Evolutionary conservation across 2,329 filamentous ascomycete genomes (phyloP), one percentile per base, ranked within the genome.

Genomic region (Ceratocystiopsis brevicomis): DNA sequence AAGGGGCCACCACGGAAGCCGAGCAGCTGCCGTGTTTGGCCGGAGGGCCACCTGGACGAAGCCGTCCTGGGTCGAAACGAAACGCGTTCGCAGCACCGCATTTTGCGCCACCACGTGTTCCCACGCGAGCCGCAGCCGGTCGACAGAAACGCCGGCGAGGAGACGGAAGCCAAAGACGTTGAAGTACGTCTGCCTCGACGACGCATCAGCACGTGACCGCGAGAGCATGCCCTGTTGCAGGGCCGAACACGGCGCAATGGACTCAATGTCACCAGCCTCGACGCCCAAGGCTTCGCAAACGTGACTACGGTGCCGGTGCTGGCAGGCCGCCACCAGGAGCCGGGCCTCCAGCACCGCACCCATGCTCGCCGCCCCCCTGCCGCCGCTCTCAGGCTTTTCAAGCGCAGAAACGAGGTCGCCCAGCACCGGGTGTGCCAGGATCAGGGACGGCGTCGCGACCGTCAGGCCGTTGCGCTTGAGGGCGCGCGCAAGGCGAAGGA

Each of bases 201-300:
- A 73, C 11, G 73, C 54, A 1, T 40, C 44, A 0, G 59, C 69
- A 35, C 81, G 56, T 19, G 76, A 78, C 40, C 76, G 71, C 6
- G 80, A 79, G 41, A 94, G 74, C 64, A 95, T 88, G 0, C 86
- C 87, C 55, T 88, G 76, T 53, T 95, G 87, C 1, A 94, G 62
- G 0, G 86, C 73, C 1, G 87, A 92, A 54, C 87, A 94, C 4
- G 86, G 87, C 0, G 75, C 75, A 42, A 94, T 72, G 45, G 73
- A 72, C 53, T 90, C 80, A 11, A 94, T 69, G 1, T 75, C 63
- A 6, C 59, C 54, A 1, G 63, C 57, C 1, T 62, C 52, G 2
- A 78, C 49, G 0, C 59, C 58, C 0, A 93, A 61, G 4, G 63
- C 58, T 8, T 63, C 62, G 16, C 71, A 72, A 8, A 72, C 67